A percentile compares a stretch with the other conserved stretches of the same genome.
phyloP scores from a whole-genome alignment of 2,329 filamentous ascomycete genomes.

The Madurella fahalii region DNA sequence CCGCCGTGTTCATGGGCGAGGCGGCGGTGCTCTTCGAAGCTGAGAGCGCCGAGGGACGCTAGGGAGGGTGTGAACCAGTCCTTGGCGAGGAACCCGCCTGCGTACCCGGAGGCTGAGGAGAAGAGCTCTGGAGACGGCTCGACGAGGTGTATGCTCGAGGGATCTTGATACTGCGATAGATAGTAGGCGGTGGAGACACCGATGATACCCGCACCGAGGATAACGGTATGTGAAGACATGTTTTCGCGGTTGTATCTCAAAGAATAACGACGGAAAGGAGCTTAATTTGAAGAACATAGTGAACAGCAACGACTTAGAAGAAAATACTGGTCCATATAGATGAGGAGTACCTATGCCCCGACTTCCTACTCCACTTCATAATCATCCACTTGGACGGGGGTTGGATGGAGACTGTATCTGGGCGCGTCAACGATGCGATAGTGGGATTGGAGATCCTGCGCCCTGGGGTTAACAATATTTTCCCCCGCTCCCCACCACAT shows the following conservation, averaged over 20 bases:
- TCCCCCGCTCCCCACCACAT: constrained; percentile 19
- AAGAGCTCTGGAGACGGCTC: constrained; percentile 55
- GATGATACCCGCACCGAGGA: constrained; percentile 67
- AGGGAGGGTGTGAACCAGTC: constrained; percentile 65
- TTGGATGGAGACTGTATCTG: constrained; percentile 2
- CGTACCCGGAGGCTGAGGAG: constrained; percentile 68
- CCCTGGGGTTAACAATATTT: constrained; percentile 6
- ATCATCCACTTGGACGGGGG: constrained; percentile 4
- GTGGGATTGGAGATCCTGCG: constrained; percentile 1
- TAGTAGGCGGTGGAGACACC: constrained; percentile 70
- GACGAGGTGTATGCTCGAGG: constrained; percentile 43
- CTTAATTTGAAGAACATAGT: neutral
- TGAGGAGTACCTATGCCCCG: neutral
- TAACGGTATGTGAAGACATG: constrained; percentile 57
- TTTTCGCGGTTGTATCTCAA: neutral
- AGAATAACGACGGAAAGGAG: neutral
- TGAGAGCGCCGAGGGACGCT: constrained; percentile 59
- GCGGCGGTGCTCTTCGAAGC: constrained; percentile 63
- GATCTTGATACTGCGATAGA: constrained; percentile 49
- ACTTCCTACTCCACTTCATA: neutral
- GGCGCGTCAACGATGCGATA: neutral
- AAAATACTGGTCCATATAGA: neutral
- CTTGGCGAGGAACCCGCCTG: constrained; percentile 67
- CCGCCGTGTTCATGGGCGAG: constrained; percentile 60
- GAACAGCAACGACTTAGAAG: neutral